Evolutionary conservation across 805 yeast species (phyloP), one percentile per base, ranked within the genome.

Genomic region (Candida koratica): DNA sequence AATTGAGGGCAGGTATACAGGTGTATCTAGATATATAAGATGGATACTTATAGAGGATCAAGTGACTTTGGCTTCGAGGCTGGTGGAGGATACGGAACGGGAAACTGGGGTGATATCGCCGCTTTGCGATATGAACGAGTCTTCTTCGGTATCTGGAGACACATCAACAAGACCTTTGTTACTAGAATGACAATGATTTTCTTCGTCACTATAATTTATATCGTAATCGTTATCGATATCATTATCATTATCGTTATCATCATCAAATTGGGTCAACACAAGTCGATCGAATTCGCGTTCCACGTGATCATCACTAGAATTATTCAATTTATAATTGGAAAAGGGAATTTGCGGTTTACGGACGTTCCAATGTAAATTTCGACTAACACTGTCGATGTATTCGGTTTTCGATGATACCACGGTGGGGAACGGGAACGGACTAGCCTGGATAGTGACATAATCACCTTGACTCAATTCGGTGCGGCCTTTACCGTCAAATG

Each of bases 391-490:
- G 56, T 88, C 95, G 58, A 93, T 71, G 62, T 84, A 79, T 57
- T 86, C 93, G 4, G 83, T 75, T 38, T 78, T 71, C 15, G 83
- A 75, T 1, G 84, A 73, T 44, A 79, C 75, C 3, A 93, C 93
- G 1, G 96, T 88, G 4, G 98, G 98, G 67, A 93, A 93, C 15
- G 96, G 95, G 61, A 75, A 90, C 18, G 88, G 85, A 30, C 93
- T 80, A 0, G 96, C 96, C 25, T 78, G 77, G 11, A 93, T 75
- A 0, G 88, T 77, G 22, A 93, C 84, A 49, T 85, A 88, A 55
- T 87, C 93, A 6, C 97, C 97, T 38, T 77, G 78, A 22, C 66
- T 60, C 31, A 93, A 61, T 55, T 93, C 96, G 4, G 87, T 81
- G 27, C 97, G 67, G 15, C 80, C 79, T 47, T 93, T 80, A 9